phyloP scores from a whole-genome alignment of 176 grass and related monocot genomes.

The Zoysia japonica region DNA sequence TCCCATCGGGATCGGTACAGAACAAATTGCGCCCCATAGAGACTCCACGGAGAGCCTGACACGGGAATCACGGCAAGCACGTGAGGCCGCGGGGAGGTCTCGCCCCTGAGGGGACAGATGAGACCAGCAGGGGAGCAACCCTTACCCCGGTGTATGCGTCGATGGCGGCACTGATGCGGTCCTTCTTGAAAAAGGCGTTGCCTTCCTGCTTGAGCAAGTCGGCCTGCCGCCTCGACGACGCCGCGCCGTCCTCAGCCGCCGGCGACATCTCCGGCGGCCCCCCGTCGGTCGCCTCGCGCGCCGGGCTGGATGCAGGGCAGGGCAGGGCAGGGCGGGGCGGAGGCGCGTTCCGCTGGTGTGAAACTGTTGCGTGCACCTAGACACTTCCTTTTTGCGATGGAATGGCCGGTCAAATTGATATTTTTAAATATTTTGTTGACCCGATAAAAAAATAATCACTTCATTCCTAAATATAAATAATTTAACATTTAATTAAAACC shows the following conservation, averaged over 20 bases:
- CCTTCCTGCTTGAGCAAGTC: slow-evolving; percentile 77
- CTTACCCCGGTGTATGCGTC: slow-evolving; percentile 86
- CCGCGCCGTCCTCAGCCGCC: slow-evolving; percentile 35
- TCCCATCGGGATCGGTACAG: slow-evolving; percentile 20
- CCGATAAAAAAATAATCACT: too few relatives aligned
- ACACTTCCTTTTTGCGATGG: slow-evolving; percentile 14
- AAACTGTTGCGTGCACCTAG: slow-evolving; percentile 36
- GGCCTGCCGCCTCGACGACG: slow-evolving; percentile 61
- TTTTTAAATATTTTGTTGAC: too few relatives aligned
- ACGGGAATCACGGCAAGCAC: not conserved
- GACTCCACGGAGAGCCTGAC: not conserved
- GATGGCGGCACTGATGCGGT: slow-evolving; percentile 84
- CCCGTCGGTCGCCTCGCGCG: not conserved
- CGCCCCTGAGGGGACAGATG: not conserved
- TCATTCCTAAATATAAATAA: too few relatives aligned
- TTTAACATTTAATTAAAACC: too few relatives aligned
- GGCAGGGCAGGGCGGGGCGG: not conserved
- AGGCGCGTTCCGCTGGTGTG: slow-evolving; percentile 20
- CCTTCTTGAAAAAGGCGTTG: slow-evolving; percentile 80
- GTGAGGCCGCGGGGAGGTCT: not conserved
- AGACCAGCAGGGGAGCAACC: not conserved
- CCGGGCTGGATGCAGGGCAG: not conserved
- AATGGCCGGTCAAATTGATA: not conserved
- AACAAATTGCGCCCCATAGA: not conserved
- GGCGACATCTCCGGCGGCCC: slow-evolving; percentile 52